Evolutionary conservation across 2,329 filamentous ascomycete genomes (phyloP).

Genomic region (Ascochyta lentis): DNA sequence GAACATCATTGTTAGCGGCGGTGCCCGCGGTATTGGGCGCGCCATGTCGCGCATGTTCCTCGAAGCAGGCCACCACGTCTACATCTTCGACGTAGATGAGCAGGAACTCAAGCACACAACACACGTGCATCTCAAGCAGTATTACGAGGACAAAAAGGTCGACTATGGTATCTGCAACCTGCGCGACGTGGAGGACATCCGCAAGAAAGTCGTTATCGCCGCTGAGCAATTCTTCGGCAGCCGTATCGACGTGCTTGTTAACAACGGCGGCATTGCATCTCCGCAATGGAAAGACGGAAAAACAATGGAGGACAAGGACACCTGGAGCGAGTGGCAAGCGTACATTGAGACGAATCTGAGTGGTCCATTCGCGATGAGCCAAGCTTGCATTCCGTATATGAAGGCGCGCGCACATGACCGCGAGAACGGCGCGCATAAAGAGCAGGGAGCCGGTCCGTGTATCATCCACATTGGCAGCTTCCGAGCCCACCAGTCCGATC

Average conservation of each 20-base stretch:
- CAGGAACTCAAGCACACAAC: slow-evolving; percentile 48
- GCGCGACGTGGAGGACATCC: slow-evolving; percentile 52
- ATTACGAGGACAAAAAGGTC: slow-evolving; percentile 45
- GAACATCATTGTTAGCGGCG: slow-evolving; percentile 52
- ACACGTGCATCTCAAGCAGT: slow-evolving; percentile 49
- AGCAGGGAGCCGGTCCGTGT: slow-evolving; percentile 50
- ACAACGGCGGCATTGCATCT: slow-evolving; percentile 47
- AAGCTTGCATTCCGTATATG: slow-evolving; percentile 58
- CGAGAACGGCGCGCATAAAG: slow-evolving; percentile 35
- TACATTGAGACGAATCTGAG: slow-evolving; percentile 58
- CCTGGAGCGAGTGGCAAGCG: slow-evolving; percentile 55
- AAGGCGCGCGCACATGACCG: slow-evolving; percentile 40
- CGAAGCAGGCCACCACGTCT: slow-evolving; percentile 54
- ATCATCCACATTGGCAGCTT: slow-evolving; percentile 58
- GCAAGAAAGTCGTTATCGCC: slow-evolving; percentile 49
- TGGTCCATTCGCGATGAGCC: slow-evolving; percentile 54
- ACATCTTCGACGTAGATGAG: slow-evolving; percentile 54
- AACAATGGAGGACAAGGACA: slow-evolving; percentile 55
- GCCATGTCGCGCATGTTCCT: slow-evolving; percentile 56
- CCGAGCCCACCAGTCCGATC: slow-evolving; percentile 55
- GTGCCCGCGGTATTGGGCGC: slow-evolving; percentile 58
- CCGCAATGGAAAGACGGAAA: slow-evolving; percentile 54
- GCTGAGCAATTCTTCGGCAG: slow-evolving; percentile 53
- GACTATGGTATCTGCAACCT: slow-evolving; percentile 54
- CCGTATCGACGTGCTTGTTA: slow-evolving; percentile 50